A percentile compares a stretch with the other conserved stretches of the same genome.
These are phyloP conservation scores for Talaromyces sp. DNA, from an alignment of 2,329 filamentous ascomycete species.

Conservation along the genomic window DNA sequence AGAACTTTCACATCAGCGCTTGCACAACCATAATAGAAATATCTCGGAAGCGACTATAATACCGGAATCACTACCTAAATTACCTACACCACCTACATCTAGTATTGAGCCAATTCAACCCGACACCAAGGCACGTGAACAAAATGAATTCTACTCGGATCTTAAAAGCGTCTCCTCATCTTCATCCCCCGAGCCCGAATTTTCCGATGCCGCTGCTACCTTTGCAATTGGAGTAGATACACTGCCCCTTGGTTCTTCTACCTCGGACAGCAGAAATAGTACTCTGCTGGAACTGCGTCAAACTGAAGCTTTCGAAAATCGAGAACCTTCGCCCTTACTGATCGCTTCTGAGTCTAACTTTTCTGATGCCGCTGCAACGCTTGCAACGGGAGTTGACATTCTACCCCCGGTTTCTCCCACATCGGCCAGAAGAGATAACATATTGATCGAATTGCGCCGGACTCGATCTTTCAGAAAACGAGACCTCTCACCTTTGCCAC, in stretches of 20 bases:
- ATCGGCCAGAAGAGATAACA: not conserved
- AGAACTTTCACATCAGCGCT: not conserved
- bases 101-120: not conserved
- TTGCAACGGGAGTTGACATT: not conserved
- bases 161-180: conserved; percentile 26
- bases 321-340: conserved; percentile 55
- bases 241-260: not conserved
- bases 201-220: conserved; percentile 1
- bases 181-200: not conserved
- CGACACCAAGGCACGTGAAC: not conserved
- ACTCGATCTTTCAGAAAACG: conserved; percentile 47
- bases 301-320: conserved; percentile 43
- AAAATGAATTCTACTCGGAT: not conserved
- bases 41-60: conserved; percentile 29
- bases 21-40: conserved; percentile 27
- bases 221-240: not conserved
- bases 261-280: not conserved
- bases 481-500: conserved; percentile 64
- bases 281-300: not conserved
- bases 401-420: not conserved
- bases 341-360: not conserved
- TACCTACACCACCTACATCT: not conserved
- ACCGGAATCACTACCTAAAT: conserved; percentile 20
- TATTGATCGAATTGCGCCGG: conserved; percentile 1
- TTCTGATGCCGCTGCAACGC: not conserved